Evolutionary conservation across 108 stramenopile genomes (phyloP).

Genomic region (Seminavis robusta): DNA sequence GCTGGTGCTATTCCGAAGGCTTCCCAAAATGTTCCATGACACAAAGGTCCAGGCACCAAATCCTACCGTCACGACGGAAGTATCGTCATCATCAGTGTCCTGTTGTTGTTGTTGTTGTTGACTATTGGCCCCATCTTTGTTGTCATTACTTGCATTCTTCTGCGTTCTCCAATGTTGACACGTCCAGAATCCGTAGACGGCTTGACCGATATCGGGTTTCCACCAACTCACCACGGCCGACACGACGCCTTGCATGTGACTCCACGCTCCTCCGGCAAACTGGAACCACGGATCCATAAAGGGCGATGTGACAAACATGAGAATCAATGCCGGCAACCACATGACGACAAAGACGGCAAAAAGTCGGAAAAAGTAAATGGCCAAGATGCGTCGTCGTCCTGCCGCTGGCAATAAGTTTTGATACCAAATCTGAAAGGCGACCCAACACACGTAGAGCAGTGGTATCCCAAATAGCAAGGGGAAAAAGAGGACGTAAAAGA

Average conservation of each 20-base stretch:
- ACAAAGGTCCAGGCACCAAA: too few relatives aligned
- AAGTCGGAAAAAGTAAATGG: constrained; percentile 10
- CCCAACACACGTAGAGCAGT: neutral
- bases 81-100: too few relatives aligned
- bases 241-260: constrained; percentile 10
- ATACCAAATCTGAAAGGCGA: neutral
- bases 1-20: too few relatives aligned
- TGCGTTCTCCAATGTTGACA: too few relatives aligned
- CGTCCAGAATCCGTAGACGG: constrained; percentile 3
- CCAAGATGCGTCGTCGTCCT: constrained; percentile 2
- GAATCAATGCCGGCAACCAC: constrained; percentile 9
- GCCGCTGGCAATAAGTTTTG: constrained; percentile 4
- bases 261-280: constrained; percentile 1
- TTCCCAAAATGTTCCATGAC: too few relatives aligned
- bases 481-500: constrained; percentile 14
- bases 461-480: constrained; percentile 9
- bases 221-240: constrained; percentile 4
- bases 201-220: constrained; percentile 6
- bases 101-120: too few relatives aligned
- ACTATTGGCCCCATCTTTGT: too few relatives aligned
- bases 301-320: neutral
- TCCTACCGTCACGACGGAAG: too few relatives aligned
- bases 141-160: too few relatives aligned
- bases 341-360: constrained; percentile 9
- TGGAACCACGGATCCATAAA: neutral